Conservation (phyloP, 129 eudicot genomes). For the Flaveria trinervia region DNA sequence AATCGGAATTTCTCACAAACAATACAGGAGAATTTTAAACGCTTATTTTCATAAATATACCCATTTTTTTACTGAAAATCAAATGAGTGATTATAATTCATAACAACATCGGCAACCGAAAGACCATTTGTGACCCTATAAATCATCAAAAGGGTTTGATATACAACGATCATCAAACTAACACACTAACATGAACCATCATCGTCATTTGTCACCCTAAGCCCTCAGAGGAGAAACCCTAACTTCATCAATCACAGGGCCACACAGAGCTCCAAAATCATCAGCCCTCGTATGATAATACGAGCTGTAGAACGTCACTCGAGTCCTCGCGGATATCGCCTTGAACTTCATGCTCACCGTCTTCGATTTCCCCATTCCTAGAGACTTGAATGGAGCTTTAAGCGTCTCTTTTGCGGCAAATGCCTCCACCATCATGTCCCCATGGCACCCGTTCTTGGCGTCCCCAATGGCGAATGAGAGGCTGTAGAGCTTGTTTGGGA, state of each 20-base stretch:
- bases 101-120: not conserved
- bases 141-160: conserved; percentile 17
- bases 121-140: conserved; percentile 23
- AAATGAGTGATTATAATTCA: not conserved
- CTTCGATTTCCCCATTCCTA: conserved; percentile 63
- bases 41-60: not conserved
- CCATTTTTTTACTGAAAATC: not conserved
- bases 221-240: conserved; percentile 35
- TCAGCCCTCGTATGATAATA: conserved; percentile 64
- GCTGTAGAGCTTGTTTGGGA: conserved; percentile 55
- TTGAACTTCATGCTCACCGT: conserved; percentile 55
- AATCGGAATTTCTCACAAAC: too few species aligned
- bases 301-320: conserved; percentile 80
- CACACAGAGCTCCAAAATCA: conserved; percentile 74
- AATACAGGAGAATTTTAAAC: not conserved
- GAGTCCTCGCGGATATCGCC: conserved; percentile 55
- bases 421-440: conserved; percentile 93
- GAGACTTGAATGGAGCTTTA: conserved; percentile 68
- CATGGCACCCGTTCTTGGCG: conserved; percentile 73
- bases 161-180: conserved; percentile 22
- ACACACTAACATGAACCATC: not conserved
- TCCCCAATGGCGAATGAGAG: conserved; percentile 68
- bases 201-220: not conserved
- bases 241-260: conserved; percentile 86
- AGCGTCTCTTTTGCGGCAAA: conserved; percentile 62